Base-by-base conservation (phyloP, 495 filamentous ascomycete species). In the Penicillium tannophilum region DNA sequence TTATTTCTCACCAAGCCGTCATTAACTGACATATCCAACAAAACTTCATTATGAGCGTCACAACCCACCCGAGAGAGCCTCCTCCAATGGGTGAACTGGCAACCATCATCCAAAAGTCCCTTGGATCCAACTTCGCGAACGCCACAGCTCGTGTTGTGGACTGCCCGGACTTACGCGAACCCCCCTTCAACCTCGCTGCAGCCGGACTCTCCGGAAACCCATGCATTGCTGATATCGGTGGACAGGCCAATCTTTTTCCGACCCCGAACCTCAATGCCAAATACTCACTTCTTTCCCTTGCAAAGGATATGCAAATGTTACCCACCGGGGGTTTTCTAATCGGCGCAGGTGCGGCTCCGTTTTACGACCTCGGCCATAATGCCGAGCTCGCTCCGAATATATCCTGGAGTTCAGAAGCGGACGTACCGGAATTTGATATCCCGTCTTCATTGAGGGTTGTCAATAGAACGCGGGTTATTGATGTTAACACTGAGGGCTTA, bases 321-420 rank as follows among this genome's bases (percentile, higher is more conserved):
- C 49, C 63, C 0, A 26, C 17, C 1, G 52, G 53, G 23, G 74
- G 74, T 2, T 65, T 61, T 31, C 36, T 75, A 3, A 56, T 76
- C 28, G 74, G 75, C 4, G 75, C 75, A 3, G 69, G 71, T 0
- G 75, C 75, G 10, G 75, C 70, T 2, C 75, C 75, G n/a, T 76
- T 74, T 41, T 70, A 78, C 35, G 63, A 75, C 28, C 42, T 75
- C 19, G 76, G 72, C 3, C 60, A 61, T 30, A 78, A 78, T 49
- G 63, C 66, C 26, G 76, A 78, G 35, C 63, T 78, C 16, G 71
- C 71, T 51, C 69, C 74, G 2, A 76, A 76, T 63, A 26, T 78
- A 0, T 55, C 62, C 23, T 76, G 65, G 58, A 46, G 55, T 23
- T 55, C 52, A 0, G 49, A 45, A 2, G n/a, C 49, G 11, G 31